These are phyloP conservation scores for Solanum sejunctum DNA, from an alignment of 257 asterid genomes.

Conservation along the genomic window DNA sequence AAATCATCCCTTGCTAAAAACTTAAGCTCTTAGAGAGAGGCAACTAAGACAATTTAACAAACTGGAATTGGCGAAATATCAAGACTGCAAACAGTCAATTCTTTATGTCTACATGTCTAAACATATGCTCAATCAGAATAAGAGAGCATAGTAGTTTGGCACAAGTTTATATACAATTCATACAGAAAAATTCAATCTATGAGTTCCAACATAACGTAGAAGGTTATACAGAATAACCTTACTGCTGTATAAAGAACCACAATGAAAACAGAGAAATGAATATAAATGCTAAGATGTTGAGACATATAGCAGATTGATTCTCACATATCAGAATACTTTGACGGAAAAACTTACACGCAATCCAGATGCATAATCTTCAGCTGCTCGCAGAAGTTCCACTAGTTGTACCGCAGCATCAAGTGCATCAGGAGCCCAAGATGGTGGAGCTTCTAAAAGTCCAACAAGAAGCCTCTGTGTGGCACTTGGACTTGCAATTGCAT, in stretches of 20 bases:
- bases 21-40: neutral
- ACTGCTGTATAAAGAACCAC: neutral
- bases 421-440: constrained; percentile 99
- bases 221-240: neutral
- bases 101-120: neutral
- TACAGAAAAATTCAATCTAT: neutral
- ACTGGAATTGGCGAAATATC: neutral
- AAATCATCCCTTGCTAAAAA: neutral
- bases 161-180: neutral
- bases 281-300: neutral
- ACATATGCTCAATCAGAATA: neutral
- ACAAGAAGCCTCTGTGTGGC: constrained; percentile 98
- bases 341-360: constrained; percentile 53
- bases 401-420: constrained; percentile 99
- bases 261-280: neutral
- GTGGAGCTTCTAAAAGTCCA: constrained; percentile 98
- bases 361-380: constrained; percentile 96
- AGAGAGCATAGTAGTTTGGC: neutral
- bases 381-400: constrained; percentile 97
- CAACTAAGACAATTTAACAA: neutral
- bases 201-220: neutral
- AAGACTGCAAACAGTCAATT: neutral
- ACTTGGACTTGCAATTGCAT: constrained; percentile 97
- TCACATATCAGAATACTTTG: neutral
- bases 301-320: neutral